Evolutionary conservation across 129 eudicot genomes (phyloP).

Genomic region (Calendula officinalis): DNA sequence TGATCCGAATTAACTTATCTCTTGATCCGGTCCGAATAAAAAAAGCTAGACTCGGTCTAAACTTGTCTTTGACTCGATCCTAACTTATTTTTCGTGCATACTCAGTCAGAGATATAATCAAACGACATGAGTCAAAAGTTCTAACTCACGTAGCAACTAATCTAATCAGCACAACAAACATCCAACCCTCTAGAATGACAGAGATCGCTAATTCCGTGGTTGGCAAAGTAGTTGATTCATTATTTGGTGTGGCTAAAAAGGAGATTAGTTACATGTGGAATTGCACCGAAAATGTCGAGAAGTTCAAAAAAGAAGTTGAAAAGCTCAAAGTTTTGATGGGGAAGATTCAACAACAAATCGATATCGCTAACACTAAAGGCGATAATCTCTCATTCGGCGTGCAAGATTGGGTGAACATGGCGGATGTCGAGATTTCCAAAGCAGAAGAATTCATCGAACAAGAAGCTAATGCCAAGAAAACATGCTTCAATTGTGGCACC

Average conservation of each 20-base stretch:
- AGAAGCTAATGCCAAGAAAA: constrained; percentile 7
- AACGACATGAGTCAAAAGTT: too few relatives aligned
- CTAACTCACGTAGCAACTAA: too few relatives aligned
- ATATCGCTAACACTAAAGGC: not conserved
- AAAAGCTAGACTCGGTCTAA: too few relatives aligned
- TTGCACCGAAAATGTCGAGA: not conserved
- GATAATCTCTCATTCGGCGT: not conserved
- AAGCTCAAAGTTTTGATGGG: not conserved
- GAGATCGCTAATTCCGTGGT: not conserved
- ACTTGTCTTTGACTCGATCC: too few relatives aligned
- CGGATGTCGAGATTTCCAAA: not conserved
- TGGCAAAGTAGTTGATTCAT: not conserved
- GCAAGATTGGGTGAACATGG: not conserved
- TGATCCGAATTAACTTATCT: too few relatives aligned
- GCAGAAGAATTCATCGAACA: not conserved
- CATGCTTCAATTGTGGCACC: constrained; percentile 1
- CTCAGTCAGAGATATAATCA: too few relatives aligned
- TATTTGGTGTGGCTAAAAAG: not conserved
- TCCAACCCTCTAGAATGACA: not conserved
- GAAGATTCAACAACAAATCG: not conserved
- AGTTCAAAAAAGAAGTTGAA: not conserved
- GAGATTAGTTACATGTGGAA: not conserved
- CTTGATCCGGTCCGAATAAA: too few relatives aligned
- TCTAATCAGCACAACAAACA: not conserved
- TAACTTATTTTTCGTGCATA: too few relatives aligned